Conservation (phyloP, 768 basidiomycete genomes). For the Cyathus striatus region DNA sequence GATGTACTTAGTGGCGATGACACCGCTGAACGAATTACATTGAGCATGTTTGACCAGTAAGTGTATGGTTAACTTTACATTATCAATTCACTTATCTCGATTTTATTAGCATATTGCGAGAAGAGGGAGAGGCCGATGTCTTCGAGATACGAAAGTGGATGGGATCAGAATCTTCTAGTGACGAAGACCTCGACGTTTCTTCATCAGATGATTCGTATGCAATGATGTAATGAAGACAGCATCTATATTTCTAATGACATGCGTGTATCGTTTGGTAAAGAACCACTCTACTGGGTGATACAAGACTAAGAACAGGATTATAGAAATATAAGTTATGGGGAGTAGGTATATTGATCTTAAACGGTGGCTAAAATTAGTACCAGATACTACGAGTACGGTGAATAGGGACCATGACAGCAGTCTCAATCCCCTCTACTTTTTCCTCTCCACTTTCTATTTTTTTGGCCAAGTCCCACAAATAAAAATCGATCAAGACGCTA, state of each 20-base stretch:
- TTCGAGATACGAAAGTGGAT: slow-evolving; percentile 41
- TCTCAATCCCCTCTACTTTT: slow-evolving; percentile 52
- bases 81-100: slow-evolving; percentile 6
- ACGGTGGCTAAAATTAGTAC: slow-evolving; percentile 53
- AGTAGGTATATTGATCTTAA: too few relatives aligned
- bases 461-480: slow-evolving; percentile 86
- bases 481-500: slow-evolving; percentile 87
- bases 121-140: slow-evolving; percentile 54
- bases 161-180: slow-evolving; percentile 21
- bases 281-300: too few relatives aligned
- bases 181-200: slow-evolving; percentile 14
- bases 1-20: slow-evolving; percentile 21
- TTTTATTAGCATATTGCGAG: slow-evolving; percentile 45
- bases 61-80: slow-evolving; percentile 14
- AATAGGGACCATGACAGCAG: slow-evolving; percentile 54
- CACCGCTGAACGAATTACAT: slow-evolving; percentile 42
- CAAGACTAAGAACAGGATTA: slow-evolving; percentile 1
- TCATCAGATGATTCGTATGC: slow-evolving; percentile 3
- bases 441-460: slow-evolving; percentile 61
- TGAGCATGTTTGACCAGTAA: slow-evolving; percentile 72
- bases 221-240: slow-evolving; percentile 3
- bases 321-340: too few relatives aligned
- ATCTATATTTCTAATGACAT: too few relatives aligned
- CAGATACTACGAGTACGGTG: slow-evolving; percentile 83
- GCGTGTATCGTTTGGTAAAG: too few relatives aligned